These are phyloP conservation scores for Phytophthora quininea DNA, from an alignment of 352 stramenopile genomes.

Conservation along the genomic window DNA sequence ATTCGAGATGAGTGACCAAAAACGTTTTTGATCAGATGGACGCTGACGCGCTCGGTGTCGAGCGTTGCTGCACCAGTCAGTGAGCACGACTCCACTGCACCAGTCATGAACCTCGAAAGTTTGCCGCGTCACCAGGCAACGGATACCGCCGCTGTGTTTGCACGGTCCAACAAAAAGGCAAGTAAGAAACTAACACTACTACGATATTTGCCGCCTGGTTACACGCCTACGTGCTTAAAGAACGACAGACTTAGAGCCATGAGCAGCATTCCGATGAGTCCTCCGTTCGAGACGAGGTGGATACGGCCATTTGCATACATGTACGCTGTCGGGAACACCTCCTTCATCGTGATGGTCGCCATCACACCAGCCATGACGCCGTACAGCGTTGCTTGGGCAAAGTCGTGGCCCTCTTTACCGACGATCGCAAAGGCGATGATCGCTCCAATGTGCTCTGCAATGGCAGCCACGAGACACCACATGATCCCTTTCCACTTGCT, in stretches of 20 bases:
- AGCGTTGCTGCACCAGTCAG: too few relatives aligned
- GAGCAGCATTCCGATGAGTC: constrained; percentile 87
- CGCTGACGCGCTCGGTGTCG: too few relatives aligned
- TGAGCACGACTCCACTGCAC: too few relatives aligned
- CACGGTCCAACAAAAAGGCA: neutral
- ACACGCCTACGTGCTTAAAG: constrained; percentile 71
- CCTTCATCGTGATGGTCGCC: constrained; percentile 90
- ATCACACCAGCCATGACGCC: constrained; percentile 95
- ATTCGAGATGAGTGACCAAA: too few relatives aligned
- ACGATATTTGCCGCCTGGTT: neutral
- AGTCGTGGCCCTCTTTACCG: constrained; percentile 44
- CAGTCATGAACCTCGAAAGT: too few relatives aligned
- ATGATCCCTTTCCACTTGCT: constrained; percentile 94
- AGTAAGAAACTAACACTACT: neutral
- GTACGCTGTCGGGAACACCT: constrained; percentile 92
- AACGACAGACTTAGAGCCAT: constrained; percentile 91
- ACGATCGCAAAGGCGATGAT: constrained; percentile 79
- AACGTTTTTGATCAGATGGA: too few relatives aligned
- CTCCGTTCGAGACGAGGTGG: constrained; percentile 79
- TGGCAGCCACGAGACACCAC: constrained; percentile 89
- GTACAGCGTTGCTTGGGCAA: constrained; percentile 87
- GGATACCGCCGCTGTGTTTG: too few relatives aligned
- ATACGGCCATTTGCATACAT: constrained; percentile 86
- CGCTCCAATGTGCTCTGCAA: constrained; percentile 91
- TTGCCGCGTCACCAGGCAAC: too few relatives aligned